Evolutionary conservation across 2,329 filamentous ascomycete species (phyloP), one percentile per base, ranked within the genome.

Genomic region (Coniochaeta sp.): DNA sequence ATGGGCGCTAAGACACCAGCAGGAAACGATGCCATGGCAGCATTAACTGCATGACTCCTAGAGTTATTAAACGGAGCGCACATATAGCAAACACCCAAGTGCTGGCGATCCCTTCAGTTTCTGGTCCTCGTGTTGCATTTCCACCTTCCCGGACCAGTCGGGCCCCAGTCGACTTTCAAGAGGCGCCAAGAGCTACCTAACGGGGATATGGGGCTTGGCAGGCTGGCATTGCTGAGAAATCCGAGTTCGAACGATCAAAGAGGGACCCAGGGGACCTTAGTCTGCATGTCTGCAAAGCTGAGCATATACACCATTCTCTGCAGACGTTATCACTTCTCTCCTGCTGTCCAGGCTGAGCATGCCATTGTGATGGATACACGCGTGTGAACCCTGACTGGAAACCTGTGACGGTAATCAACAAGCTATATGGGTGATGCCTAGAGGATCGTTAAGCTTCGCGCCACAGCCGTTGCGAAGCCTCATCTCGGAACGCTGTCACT

Each of bases 151-250:
- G 9, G 42, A 47, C 12, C 42, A 47, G 42, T 47, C 30, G 47
- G n/a, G 47, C 47, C 47, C 47, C 26, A 52, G 47, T n/a, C 47
- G 47, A n/a, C n/a, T n/a, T n/a, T 52, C 47, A 52, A 52, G 47
- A 22, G 4, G 24, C 47, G 47, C 47, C 47, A n/a, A n/a, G n/a
- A n/a, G n/a, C 47, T 17, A 52, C 24, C 47, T 52, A 52, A 17
- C 47, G 47, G 47, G 47, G 30, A 52, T 52, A 52, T 10, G 22
- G 47, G 26, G 12, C 47, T 52, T 52, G 47, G 47, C 47, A 16
- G 1, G 47, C 47, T 17, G 47, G 4, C n/a, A n/a, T n/a, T n/a
- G n/a, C n/a, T n/a, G n/a, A n/a, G n/a, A 10, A 52, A 16, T 17
- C 22, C 47, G 22, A 52, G 47, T 28, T 4, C 47, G 24, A 30